Percentiles rank a stretch among this genome's conserved stretches.
Evolutionary conservation across 2,329 filamentous ascomycete species (phyloP).

Genomic region (Periconia digitata): DNA sequence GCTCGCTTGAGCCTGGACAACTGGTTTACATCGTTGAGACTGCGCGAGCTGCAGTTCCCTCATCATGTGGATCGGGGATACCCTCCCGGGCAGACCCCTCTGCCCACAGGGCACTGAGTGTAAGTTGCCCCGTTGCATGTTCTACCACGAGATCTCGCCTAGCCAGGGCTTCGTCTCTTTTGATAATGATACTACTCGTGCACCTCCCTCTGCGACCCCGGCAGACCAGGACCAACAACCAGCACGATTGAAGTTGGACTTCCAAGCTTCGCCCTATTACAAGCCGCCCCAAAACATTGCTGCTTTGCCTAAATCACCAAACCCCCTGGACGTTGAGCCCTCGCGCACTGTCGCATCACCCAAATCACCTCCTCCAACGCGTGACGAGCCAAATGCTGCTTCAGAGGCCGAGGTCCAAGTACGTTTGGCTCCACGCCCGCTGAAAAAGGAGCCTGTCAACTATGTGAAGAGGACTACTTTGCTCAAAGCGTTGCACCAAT

Average conservation of each 20-base stretch:
- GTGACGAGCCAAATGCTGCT: conserved; percentile 12
- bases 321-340: too few species aligned
- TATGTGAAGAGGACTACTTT: conserved; percentile 35
- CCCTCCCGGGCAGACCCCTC: too few species aligned
- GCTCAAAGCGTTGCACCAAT: conserved; percentile 65
- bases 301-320: too few species aligned
- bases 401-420: conserved; percentile 46
- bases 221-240: conserved; percentile 14
- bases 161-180: too few species aligned
- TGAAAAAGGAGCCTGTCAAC: conserved; percentile 54
- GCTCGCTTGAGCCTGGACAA: too few species aligned
- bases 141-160: conserved; percentile 55
- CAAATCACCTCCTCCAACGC: conserved; percentile 35
- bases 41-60: too few species aligned
- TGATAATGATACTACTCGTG: background rate
- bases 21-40: too few species aligned
- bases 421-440: conserved; percentile 66
- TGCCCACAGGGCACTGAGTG: conserved; percentile 57
- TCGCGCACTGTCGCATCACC: conserved; percentile 28
- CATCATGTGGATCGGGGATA: too few species aligned
- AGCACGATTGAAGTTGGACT: conserved; percentile 37
- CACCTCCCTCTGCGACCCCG: too few species aligned
- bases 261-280: too few species aligned
- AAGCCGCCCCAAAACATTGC: too few species aligned
- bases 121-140: conserved; percentile 59